phyloP scores from a whole-genome alignment of 2,329 filamentous ascomycete genomes.

The Samsoniella hepiali region DNA sequence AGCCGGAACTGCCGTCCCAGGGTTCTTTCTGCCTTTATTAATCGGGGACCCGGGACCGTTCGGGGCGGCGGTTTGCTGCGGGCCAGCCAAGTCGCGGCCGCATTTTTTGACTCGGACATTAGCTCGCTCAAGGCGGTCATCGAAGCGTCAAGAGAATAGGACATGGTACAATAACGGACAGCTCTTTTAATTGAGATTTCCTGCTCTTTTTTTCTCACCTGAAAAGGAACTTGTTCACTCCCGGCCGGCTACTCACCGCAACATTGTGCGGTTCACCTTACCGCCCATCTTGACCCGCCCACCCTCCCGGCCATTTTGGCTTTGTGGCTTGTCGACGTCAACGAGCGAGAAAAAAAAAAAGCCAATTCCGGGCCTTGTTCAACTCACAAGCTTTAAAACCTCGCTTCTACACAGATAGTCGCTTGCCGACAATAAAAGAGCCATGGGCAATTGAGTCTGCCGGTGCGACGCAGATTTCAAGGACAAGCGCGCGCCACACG shows the following conservation, averaged over 20 bases:
- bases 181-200: background rate
- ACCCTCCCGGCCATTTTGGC: background rate
- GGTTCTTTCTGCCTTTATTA: background rate
- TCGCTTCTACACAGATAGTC: background rate
- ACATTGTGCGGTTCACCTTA: background rate
- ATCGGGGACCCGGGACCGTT: conserved; percentile 10
- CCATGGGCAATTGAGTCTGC: background rate
- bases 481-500: background rate
- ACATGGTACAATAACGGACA: background rate
- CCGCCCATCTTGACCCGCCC: conserved; percentile 4
- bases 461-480: background rate
- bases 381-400: background rate
- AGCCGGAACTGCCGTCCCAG: background rate
- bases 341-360: background rate
- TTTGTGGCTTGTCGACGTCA: conserved; percentile 15
- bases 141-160: too few relatives aligned
- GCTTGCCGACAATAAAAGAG: background rate
- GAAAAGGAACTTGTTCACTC: background rate
- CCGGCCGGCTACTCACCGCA: background rate
- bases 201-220: background rate
- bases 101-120: background rate
- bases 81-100: background rate
- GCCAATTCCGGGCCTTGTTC: background rate
- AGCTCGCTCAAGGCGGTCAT: background rate
- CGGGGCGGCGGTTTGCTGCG: background rate